Evolutionary conservation across 495 filamentous ascomycete species (phyloP).

Genomic region (Sordaria brevicollis): DNA sequence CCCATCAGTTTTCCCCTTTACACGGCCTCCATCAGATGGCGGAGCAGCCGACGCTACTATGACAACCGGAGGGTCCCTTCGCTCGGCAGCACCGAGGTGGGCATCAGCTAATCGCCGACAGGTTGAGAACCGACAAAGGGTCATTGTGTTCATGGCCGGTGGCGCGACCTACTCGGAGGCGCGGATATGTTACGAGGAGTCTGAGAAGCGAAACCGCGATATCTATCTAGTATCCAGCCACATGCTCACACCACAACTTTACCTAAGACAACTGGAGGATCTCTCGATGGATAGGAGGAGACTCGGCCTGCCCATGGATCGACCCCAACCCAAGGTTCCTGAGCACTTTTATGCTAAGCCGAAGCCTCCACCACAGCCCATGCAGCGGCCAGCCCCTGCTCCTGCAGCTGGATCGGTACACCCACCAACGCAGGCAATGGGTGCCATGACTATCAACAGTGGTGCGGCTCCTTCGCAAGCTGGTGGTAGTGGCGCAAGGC

Average conservation of each 20-base stretch:
- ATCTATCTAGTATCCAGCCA: conserved; percentile 87
- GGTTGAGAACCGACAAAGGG: conserved; percentile 75
- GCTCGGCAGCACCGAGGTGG: conserved; percentile 87
- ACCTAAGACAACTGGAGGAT: conserved; percentile 70
- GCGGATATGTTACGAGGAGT: conserved; percentile 80
- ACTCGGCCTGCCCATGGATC: conserved; percentile 72
- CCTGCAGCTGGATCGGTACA: conserved; percentile 22
- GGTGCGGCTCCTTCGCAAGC: conserved; percentile 10
- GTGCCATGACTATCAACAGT: conserved; percentile 21
- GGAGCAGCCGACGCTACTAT: conserved; percentile 44
- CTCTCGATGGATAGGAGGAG: conserved; percentile 61
- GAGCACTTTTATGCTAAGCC: conserved; percentile 81
- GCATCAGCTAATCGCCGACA: conserved; percentile 66
- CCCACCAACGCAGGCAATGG: conserved; percentile 22
- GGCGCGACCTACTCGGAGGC: conserved; percentile 89
- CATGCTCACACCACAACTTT: conserved; percentile 76
- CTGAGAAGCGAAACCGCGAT: conserved; percentile 58
- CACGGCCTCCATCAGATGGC: conserved; percentile 50
- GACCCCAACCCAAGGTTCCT: conserved; percentile 69
- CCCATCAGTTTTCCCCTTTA: conserved; percentile 67
- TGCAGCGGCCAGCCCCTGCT: neutral
- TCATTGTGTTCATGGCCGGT: conserved; percentile 93
- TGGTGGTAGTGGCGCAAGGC: conserved; percentile 12
- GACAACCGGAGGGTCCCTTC: conserved; percentile 62
- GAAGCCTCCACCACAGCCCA: conserved; percentile 28